Evolutionary conservation across 1,139 yeast genomes (phyloP).

Genomic region (Saccharomyces pastorianus): DNA sequence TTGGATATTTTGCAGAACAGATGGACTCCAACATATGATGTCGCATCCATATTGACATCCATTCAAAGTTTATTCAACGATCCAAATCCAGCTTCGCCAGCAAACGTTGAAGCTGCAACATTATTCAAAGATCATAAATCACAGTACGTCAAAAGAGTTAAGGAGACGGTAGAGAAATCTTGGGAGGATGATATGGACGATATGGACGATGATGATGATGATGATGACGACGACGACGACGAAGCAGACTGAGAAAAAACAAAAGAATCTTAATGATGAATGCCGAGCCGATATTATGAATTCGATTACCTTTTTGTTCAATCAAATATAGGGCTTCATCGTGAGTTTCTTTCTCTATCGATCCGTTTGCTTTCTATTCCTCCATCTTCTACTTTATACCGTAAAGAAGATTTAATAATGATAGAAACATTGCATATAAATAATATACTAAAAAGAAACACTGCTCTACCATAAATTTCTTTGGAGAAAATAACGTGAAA

Average conservation of each 20-base stretch:
- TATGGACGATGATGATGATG: conserved; percentile 61
- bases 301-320: background rate
- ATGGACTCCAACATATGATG: conserved; percentile 99
- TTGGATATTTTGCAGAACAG: conserved; percentile 91
- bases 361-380: background rate
- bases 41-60: conserved; percentile 90
- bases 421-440: background rate
- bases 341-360: background rate
- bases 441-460: background rate
- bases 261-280: conserved; percentile 5
- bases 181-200: conserved; percentile 75
- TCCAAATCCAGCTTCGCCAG: conserved; percentile 94
- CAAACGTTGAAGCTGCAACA: conserved; percentile 96
- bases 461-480: background rate
- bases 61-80: conserved; percentile 78
- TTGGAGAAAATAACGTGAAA: background rate
- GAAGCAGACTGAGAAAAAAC: conserved; percentile 9
- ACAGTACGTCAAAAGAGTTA: conserved; percentile 82
- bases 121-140: conserved; percentile 90
- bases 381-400: background rate
- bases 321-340: background rate
- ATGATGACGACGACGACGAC: conserved; percentile 38
- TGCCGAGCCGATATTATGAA: background rate
- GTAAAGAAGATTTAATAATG: background rate
- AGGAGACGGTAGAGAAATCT: conserved; percentile 87